Conservation (phyloP, 2,329 filamentous ascomycete genomes). For the Talaromyces albobiverticillius region DNA sequence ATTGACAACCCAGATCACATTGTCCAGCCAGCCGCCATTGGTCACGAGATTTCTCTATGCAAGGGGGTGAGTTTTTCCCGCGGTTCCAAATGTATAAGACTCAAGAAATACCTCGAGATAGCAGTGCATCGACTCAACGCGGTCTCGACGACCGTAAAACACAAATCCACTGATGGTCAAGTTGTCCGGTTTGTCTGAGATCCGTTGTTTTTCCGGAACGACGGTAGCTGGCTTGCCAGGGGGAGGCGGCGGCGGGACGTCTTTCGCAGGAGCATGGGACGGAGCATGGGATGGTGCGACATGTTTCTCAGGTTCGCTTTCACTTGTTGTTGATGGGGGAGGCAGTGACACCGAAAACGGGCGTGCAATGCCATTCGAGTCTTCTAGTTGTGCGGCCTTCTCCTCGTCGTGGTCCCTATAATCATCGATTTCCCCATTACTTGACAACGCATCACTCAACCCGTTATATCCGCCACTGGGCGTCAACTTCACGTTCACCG, state of each 20-base stretch:
- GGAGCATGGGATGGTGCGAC: too few species aligned
- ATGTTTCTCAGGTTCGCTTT: neutral
- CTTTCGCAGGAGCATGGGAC: neutral
- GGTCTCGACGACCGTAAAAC: neutral
- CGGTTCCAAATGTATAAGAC: neutral
- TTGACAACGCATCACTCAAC: too few species aligned
- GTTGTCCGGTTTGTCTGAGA: neutral
- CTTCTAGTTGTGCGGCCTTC: neutral
- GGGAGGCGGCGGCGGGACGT: neutral
- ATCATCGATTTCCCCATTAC: too few species aligned
- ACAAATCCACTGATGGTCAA: constrained; percentile 1
- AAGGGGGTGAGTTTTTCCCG: neutral
- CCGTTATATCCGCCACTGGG: too few species aligned
- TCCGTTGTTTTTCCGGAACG: neutral
- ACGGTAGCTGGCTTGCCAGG: neutral
- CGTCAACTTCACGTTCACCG: too few species aligned
- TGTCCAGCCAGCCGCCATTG: constrained; percentile 3
- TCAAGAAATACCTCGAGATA: constrained; percentile 7
- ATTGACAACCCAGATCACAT: constrained; percentile 6
- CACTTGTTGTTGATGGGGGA: neutral
- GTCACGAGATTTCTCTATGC: constrained; percentile 3
- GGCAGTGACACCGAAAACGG: neutral
- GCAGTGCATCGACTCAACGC: constrained; percentile 2
- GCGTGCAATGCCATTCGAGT: neutral
- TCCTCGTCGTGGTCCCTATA: neutral